A percentile compares a stretch with the other conserved stretches of the same genome.
These are phyloP conservation scores for Globisporangium irregulare DNA, from an alignment of 352 stramenopile genomes.

Conservation along the genomic window DNA sequence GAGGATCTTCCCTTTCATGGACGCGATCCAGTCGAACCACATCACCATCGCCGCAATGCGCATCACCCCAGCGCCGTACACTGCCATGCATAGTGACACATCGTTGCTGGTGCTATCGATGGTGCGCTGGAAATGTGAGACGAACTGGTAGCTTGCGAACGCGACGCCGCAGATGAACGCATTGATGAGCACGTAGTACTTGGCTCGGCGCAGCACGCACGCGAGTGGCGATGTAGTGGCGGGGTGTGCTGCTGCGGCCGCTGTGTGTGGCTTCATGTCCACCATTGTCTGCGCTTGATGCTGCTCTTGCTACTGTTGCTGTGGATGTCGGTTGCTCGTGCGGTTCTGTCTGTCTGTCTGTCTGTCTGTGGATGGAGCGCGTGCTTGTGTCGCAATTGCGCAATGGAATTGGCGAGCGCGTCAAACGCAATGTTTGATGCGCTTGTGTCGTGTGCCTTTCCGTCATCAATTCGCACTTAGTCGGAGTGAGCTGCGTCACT, in stretches of 20 bases:
- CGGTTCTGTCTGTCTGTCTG: not conserved
- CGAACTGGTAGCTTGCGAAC: conserved; percentile 27
- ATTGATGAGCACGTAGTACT: conserved; percentile 85
- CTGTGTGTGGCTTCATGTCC: not conserved
- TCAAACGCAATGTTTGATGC: conserved; percentile 1
- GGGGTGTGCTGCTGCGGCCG: not conserved
- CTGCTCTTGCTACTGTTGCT: not conserved
- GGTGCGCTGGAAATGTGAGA: conserved; percentile 5
- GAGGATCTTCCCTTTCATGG: conserved; percentile 64
- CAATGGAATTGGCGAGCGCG: not conserved
- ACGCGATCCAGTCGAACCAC: conserved; percentile 85
- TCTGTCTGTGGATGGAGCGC: not conserved
- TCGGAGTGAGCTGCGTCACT: not conserved
- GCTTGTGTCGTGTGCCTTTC: not conserved
- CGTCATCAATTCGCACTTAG: conserved; percentile 11
- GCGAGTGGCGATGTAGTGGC: not conserved
- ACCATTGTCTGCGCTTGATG: not conserved
- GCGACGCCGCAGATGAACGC: conserved; percentile 70
- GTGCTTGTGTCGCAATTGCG: conserved; percentile 7
- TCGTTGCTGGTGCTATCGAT: not conserved
- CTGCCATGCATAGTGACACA: conserved; percentile 11
- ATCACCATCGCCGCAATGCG: conserved; percentile 59
- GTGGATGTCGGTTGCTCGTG: not conserved
- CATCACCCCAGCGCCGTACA: conserved; percentile 47
- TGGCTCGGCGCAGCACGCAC: conserved; percentile 46